phyloP scores from a whole-genome alignment of 768 basidiomycete genomes.

The Tylopilus rubrobrunneus region DNA sequence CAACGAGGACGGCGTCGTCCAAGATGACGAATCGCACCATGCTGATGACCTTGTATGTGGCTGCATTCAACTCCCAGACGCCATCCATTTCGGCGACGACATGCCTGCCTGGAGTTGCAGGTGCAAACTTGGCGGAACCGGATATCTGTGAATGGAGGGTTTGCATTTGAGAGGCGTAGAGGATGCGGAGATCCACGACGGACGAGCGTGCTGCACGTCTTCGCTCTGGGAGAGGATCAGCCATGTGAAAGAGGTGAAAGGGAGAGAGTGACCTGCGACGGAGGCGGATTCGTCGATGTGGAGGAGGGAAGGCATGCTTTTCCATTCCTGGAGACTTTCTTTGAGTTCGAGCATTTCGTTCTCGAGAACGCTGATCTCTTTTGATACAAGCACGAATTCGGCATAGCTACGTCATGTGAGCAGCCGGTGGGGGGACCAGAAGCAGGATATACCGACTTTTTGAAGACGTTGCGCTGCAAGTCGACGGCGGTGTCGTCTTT shows the following conservation, averaged over 20 bases:
- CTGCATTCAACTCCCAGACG: conserved; percentile 82
- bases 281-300: conserved; percentile 84
- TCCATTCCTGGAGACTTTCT: conserved; percentile 92
- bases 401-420: conserved; percentile 66
- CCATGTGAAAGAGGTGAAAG: conserved; percentile 23
- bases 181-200: conserved; percentile 86
- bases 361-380: conserved; percentile 94
- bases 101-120: conserved; percentile 87
- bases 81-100: conserved; percentile 83
- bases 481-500: conserved; percentile 75
- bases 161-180: conserved; percentile 95
- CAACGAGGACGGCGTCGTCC: conserved; percentile 88
- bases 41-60: conserved; percentile 90
- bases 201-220: conserved; percentile 78
- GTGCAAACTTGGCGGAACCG: conserved; percentile 93
- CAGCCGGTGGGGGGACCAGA: conserved; percentile 4
- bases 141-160: conserved; percentile 85
- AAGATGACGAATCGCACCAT: conserved; percentile 87
- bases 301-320: conserved; percentile 88
- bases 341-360: conserved; percentile 98
- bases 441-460: conserved; percentile 56
- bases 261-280: conserved; percentile 40
- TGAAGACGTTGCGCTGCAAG: conserved; percentile 90
- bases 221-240: conserved; percentile 36
- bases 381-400: conserved; percentile 94